Base-by-base conservation (phyloP, 2,329 filamentous ascomycete species). In the Hypoxylon sp. region DNA sequence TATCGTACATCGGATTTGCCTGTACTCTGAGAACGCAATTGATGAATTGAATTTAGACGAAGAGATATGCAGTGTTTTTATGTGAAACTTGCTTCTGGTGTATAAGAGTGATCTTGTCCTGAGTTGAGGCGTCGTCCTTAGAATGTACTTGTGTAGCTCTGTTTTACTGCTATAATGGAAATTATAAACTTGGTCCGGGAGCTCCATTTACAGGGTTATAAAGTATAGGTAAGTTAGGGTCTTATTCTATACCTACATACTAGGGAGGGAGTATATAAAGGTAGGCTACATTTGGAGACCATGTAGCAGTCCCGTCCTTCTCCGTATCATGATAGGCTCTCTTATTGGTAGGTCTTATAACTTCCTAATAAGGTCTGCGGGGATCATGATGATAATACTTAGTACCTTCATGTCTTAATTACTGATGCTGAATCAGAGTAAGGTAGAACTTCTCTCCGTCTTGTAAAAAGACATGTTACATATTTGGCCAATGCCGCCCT, bases 1-100 rank as follows among this genome's bases (percentile, higher is more conserved):
- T 74, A 63, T 74, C 56, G 66, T 77, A 72, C 71, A 73, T 73
- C 61, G 57, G 68, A 68, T 70, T 74, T 75, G 68, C 72, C 64
- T 77, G 70, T 76, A 77, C 72, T 75, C 73, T 75, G 63, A 44
- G 39, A 65, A 77, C 50, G 68, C 68, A 77, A 75, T 75, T 76
- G 71, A 76, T 71, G 71, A 44, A 76, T 69, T 70, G 72, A 54
- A 71, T 76, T 68, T 44, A 44, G 39, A 44, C 3, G 39, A 44
- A 72, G 57, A 73, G 2, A 80, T 63, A 14, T 52, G 39, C 19
- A 2, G 9, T 56, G 19, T 29, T 52, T 56, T 42, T 50, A 19
- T 37, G 50, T 61, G 65, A 67, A 11, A 22, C 22, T 59, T 10
- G 22, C 22, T 13, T 52, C 14, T 35, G 24, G 8, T 8, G 31